These are phyloP conservation scores for Truncatella angustata DNA, from an alignment of 2,329 filamentous ascomycete genomes.

Conservation along the genomic window DNA sequence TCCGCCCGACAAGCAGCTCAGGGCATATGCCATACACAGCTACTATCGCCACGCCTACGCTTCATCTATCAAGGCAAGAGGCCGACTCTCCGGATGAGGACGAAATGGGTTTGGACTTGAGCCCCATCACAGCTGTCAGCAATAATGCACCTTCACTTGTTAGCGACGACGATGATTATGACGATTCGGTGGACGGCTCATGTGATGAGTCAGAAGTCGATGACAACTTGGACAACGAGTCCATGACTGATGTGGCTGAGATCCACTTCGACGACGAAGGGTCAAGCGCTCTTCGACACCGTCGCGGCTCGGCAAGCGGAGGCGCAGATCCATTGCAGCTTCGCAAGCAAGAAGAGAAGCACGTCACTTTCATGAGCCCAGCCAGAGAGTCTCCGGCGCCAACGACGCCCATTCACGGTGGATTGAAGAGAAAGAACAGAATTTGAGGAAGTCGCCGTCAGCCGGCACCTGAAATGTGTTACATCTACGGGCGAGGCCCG, in stretches of 20 bases:
- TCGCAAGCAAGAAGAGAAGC: slow-evolving; percentile 53
- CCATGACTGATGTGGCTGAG: slow-evolving; percentile 59
- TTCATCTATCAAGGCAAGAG: slow-evolving; percentile 23
- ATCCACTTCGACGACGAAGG: slow-evolving; percentile 58
- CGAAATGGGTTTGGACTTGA: slow-evolving; percentile 60
- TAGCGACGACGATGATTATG: slow-evolving; percentile 78
- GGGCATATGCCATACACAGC: slow-evolving; percentile 42
- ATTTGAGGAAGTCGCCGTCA: not conserved
- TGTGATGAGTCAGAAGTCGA: slow-evolving; percentile 56
- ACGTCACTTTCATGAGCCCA: slow-evolving; percentile 54
- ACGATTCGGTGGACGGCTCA: slow-evolving; percentile 66
- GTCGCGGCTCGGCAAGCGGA: slow-evolving; percentile 32
- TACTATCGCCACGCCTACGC: slow-evolving; percentile 32
- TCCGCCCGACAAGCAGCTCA: slow-evolving; percentile 58
- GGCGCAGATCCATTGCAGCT: slow-evolving; percentile 42
- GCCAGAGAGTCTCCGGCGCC: slow-evolving; percentile 37
- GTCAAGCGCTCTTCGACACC: slow-evolving; percentile 41
- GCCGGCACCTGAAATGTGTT: not conserved
- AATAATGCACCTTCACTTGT: slow-evolving; percentile 78
- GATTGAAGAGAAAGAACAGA: slow-evolving; percentile 5
- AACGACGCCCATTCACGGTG: not conserved
- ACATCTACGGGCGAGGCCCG: not conserved
- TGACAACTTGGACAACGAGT: slow-evolving; percentile 57
- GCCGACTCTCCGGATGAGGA: slow-evolving; percentile 38
- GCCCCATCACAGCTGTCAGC: slow-evolving; percentile 67